Conservation (phyloP, 78 protist genomes). For the Dictyostelium brefeldianum region DNA sequence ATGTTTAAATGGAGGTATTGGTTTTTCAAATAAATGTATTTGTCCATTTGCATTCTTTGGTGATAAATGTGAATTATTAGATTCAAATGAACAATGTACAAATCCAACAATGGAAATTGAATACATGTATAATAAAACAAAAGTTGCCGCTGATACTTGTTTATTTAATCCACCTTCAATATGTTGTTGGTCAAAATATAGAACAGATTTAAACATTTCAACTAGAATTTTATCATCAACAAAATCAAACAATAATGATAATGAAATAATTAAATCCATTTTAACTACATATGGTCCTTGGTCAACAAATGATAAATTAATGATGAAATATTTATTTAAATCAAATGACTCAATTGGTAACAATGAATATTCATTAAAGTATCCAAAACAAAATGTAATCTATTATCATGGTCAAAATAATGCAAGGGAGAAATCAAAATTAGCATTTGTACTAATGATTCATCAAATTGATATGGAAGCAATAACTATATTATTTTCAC, state of each 20-base stretch:
- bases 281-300: constrained; percentile 26
- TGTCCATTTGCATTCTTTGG: constrained; percentile 36
- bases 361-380: not conserved
- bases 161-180: not conserved
- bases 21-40: constrained; percentile 14
- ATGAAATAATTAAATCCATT: not conserved
- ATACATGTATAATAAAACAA: not conserved
- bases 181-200: constrained; percentile 45
- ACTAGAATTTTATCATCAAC: too few species aligned
- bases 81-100: not conserved
- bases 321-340: not conserved
- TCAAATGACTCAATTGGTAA: not conserved
- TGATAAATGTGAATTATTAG: not conserved
- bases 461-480: not conserved
- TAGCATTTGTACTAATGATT: constrained; percentile 29
- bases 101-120: not conserved
- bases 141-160: not conserved
- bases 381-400: not conserved
- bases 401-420: not conserved
- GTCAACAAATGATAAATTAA: constrained; percentile 6
- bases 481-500: not conserved
- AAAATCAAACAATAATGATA: not conserved
- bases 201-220: not conserved
- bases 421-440: not conserved
- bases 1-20: constrained; percentile 39